phyloP scores from a whole-genome alignment of 768 basidiomycete species.

The Suillus occidentalis region DNA sequence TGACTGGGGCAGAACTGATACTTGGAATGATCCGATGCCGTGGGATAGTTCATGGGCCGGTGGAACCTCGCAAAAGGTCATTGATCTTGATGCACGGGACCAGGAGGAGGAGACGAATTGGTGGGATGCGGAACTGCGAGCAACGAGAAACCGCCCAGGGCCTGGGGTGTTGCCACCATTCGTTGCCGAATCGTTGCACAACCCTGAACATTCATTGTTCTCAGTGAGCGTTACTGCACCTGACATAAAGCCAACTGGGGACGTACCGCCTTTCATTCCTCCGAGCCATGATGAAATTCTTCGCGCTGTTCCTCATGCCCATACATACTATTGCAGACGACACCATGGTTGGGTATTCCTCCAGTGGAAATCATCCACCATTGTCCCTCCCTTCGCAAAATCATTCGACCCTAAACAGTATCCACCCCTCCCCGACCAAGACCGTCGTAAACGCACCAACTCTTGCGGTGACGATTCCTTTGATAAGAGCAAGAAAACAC shows the following conservation, averaged over 20 bases:
- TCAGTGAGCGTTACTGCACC: conserved; percentile 49
- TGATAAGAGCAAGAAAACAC: conserved; percentile 57
- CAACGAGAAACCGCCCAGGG: conserved; percentile 56
- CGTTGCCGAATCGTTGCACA: conserved; percentile 66
- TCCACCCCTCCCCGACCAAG: conserved; percentile 54
- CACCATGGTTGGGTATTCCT: conserved; percentile 85
- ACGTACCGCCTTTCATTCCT: conserved; percentile 22
- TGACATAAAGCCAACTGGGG: conserved; percentile 25
- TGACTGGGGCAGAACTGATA: conserved; percentile 2
- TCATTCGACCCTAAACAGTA: conserved; percentile 46
- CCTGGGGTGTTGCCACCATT: conserved; percentile 68
- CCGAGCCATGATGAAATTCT: conserved; percentile 65
- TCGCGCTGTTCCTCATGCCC: conserved; percentile 75
- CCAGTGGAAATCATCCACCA: conserved; percentile 62
- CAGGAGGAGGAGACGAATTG: conserved; percentile 62
- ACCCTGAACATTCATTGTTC: conserved; percentile 71
- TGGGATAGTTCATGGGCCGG: conserved; percentile 31
- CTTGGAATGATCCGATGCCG: conserved; percentile 15
- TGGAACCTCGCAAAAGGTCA: conserved; percentile 25
- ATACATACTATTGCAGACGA: conserved; percentile 79
- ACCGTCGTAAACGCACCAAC: conserved; percentile 44
- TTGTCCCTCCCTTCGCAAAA: conserved; percentile 58
- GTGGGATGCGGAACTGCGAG: conserved; percentile 61
- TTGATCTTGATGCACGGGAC: conserved; percentile 59
- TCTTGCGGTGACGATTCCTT: conserved; percentile 59